Base-by-base conservation (phyloP, 768 basidiomycete species). In the Leucosporidium yakuticum region DNA sequence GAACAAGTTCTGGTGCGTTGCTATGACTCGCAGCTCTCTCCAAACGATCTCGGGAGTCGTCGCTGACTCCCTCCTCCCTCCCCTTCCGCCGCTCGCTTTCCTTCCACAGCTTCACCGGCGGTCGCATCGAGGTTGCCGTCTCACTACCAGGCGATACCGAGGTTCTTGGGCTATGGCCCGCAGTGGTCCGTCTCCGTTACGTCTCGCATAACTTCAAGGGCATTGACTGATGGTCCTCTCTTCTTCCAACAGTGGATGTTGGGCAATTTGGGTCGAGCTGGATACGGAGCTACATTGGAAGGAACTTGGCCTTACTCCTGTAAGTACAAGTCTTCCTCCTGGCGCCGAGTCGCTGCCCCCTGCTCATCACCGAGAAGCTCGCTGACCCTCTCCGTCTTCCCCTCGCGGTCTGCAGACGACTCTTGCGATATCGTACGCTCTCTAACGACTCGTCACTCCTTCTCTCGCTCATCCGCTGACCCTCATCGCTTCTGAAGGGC, bases 401-500 rank as follows among this genome's bases (percentile, higher is more conserved):
- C 39, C 39, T 44, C 34, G 5, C 12, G 6, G 39, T 2, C 6
- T 15, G 6, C 39, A 44, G 39, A 44, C 14, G 39, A 44, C 39
- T 44, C 39, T 44, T 44, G 39, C 39, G 39, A 44, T 15, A 44
- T 44, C 39, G 39, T 44, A 15, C 11, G 39, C 39, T 44, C 12
- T 12, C 34, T 12, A 12, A 36, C 12, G 34, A 36, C 12, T 5
- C 5, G 3, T 15, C 39, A 44, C 39, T 44, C 14, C 39, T 12
- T 36, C 12, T 44, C 3, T 44, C 2, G 11, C 14, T 2, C 39
- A 12, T 15, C 17, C 2, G 17, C 39, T 44, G 8, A 44, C 39
- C 39, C 12, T 36, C 34, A 6, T 44, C 39, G 39, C 39, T 8
- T 3, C 14, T 15, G 39, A 8, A 44, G 23, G 94, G 95, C 23